Base-by-base conservation (phyloP, 2,329 filamentous ascomycete species). In the Myrmaecium sp. region DNA sequence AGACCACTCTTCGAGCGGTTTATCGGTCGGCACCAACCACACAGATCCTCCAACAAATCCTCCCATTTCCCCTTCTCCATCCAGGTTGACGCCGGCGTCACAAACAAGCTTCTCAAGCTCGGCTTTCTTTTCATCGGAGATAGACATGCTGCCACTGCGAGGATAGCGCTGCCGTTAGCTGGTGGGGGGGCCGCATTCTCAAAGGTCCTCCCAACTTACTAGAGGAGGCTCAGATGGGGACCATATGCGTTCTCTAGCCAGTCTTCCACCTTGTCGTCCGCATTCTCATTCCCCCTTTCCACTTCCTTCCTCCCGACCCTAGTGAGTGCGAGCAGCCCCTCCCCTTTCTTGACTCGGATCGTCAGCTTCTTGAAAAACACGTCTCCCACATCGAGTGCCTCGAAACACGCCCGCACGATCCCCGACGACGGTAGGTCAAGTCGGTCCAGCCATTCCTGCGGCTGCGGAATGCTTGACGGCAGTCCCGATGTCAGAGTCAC, bases 161-260 rank as follows among this genome's bases (percentile, higher is more conserved):
- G 12, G n/a, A n/a, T n/a, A n/a, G n/a, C n/a, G n/a, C 5, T 5
- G n/a, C 14, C 9, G 15, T 21, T 16, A 22, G 17, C n/a, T 7
- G 17, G 7, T 13, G 21, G 7, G 6, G 12, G 10, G 6, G 6
- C 10, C 6, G 12, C 21, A 12, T 23, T 6, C 7, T 23, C 14
- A 12, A 23, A 23, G 7, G 7, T 20, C 9, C 12, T 23, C 11
- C 17, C 21, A 3, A 49, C 52, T 38, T 38, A 55, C 52, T 57
- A 57, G 29, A 57, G 34, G 28, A 58, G 33, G 32, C 50, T 55
- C 23, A 51, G 33, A 43, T 58, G 54, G 19, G 54, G 53, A 27
- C 31, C 34, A 30, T 49, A 58, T 17, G 28, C 26, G 16, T 44
- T 33, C 5, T 44, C 35, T 4, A 36, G 41, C 53, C 52, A 56